Conservation (phyloP, 2,329 filamentous ascomycete genomes). For the Pestalotiopsis sp. region DNA sequence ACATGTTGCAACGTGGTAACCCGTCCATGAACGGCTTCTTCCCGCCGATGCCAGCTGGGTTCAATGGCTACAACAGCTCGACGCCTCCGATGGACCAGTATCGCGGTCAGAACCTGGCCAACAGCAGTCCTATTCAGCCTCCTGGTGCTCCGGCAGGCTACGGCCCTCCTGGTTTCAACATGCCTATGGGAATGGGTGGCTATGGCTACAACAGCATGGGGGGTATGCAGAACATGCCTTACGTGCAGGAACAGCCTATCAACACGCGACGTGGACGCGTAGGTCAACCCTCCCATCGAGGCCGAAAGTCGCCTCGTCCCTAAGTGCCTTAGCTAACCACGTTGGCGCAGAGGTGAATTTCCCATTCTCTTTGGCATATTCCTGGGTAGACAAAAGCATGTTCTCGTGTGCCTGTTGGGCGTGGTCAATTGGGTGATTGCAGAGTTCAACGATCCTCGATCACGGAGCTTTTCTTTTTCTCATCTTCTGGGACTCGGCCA, state of each 20-base stretch:
- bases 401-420: background rate
- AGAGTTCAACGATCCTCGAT: background rate
- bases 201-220: slow-evolving; percentile 44
- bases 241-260: slow-evolving; percentile 58
- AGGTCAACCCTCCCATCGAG: slow-evolving; percentile 42
- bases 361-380: slow-evolving; percentile 5
- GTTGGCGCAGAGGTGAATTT: slow-evolving; percentile 31
- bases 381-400: slow-evolving; percentile 8
- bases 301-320: slow-evolving; percentile 34
- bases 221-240: slow-evolving; percentile 52
- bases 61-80: slow-evolving; percentile 52
- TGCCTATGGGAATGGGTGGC: slow-evolving; percentile 33
- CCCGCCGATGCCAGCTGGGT: slow-evolving; percentile 57
- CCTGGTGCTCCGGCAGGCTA: slow-evolving; percentile 35
- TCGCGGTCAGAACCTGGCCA: slow-evolving; percentile 52
- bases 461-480: slow-evolving; percentile 3
- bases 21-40: slow-evolving; percentile 62
- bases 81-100: slow-evolving; percentile 58
- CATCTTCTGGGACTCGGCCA: background rate
- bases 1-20: slow-evolving; percentile 54
- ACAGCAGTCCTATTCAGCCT: slow-evolving; percentile 54
- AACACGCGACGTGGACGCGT: slow-evolving; percentile 62
- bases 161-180: slow-evolving; percentile 34
- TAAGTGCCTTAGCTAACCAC: slow-evolving; percentile 28
- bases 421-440: background rate